These are phyloP conservation scores for Trichoderma virens DNA, from an alignment of 495 filamentous ascomycete species.

Conservation along the genomic window DNA sequence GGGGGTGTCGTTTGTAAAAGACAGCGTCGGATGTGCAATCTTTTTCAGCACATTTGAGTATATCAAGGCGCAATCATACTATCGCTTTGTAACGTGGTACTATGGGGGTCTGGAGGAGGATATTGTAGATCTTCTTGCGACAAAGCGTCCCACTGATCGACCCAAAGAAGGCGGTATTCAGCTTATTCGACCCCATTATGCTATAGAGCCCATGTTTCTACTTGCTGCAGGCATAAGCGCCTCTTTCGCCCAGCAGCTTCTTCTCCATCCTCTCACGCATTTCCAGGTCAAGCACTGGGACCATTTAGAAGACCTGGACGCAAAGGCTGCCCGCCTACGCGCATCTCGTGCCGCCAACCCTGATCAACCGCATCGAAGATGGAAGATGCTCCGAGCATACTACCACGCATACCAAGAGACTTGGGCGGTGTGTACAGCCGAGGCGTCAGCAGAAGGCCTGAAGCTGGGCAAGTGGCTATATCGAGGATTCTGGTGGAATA, in stretches of 20 bases:
- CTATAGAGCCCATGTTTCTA: constrained; percentile 75
- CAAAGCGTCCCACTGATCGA: constrained; percentile 25
- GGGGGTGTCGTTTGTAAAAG: constrained; percentile 68
- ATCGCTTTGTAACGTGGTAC: constrained; percentile 67
- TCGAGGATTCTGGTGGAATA: constrained; percentile 64
- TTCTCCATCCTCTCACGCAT: constrained; percentile 70
- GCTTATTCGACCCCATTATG: constrained; percentile 74
- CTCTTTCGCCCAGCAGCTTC: constrained; percentile 63
- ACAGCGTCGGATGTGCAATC: constrained; percentile 70
- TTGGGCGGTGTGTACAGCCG: constrained; percentile 56
- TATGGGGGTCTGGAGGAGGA: constrained; percentile 55
- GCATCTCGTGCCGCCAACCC: constrained; percentile 19
- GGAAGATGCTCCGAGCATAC: constrained; percentile 57
- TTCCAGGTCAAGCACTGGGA: constrained; percentile 75
- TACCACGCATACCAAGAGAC: constrained; percentile 71
- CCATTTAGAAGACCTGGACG: constrained; percentile 68
- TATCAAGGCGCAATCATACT: constrained; percentile 78
- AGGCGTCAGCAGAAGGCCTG: constrained; percentile 51
- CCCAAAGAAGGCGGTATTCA: constrained; percentile 14
- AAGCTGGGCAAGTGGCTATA: constrained; percentile 69
- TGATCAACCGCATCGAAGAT: constrained; percentile 21
- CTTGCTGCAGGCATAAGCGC: constrained; percentile 70
- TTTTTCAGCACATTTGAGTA: constrained; percentile 88
- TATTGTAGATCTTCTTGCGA: constrained; percentile 32
- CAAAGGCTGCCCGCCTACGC: constrained; percentile 42